Evolutionary conservation across 1,284 basidiomycete species (phyloP).

Genomic region (Ceratobasidium theobromae): DNA sequence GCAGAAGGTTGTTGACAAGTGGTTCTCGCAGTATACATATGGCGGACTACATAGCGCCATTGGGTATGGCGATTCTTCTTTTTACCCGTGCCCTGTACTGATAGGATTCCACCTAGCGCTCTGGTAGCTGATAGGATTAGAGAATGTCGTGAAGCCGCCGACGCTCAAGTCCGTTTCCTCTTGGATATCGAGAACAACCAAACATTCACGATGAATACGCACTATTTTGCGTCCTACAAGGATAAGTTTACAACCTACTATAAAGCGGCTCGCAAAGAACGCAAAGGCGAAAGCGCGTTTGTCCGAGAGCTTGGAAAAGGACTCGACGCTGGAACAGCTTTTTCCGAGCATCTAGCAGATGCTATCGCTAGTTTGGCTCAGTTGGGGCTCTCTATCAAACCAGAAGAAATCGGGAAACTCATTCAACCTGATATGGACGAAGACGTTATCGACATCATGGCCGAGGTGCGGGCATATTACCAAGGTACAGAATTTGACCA

Average conservation of each 20-base stretch:
- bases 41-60: constrained; percentile 56
- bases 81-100: constrained; percentile 8
- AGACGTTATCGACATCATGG: constrained; percentile 54
- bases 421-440: constrained; percentile 46
- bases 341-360: constrained; percentile 36
- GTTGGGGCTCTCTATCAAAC: constrained; percentile 44
- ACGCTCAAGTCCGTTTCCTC: constrained; percentile 10
- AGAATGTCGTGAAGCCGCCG: constrained; percentile 16
- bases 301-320: constrained; percentile 7
- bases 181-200: constrained; percentile 24
- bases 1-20: constrained; percentile 47
- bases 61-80: constrained; percentile 52
- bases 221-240: constrained; percentile 45
- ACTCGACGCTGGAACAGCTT: neutral
- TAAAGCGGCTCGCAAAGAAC: neutral
- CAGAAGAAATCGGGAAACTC: constrained; percentile 48
- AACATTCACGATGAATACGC: constrained; percentile 20
- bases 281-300: neutral
- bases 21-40: constrained; percentile 57
- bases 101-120: neutral
- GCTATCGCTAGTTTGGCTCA: constrained; percentile 44
- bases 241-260: constrained; percentile 34
- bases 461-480: constrained; percentile 56
- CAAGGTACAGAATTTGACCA: no score
- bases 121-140: constrained; percentile 13